A percentile compares a stretch with the other conserved stretches of the same genome.
Conservation (phyloP, 192 early-diverging fungal species). For the Kappamyces sp. region DNA sequence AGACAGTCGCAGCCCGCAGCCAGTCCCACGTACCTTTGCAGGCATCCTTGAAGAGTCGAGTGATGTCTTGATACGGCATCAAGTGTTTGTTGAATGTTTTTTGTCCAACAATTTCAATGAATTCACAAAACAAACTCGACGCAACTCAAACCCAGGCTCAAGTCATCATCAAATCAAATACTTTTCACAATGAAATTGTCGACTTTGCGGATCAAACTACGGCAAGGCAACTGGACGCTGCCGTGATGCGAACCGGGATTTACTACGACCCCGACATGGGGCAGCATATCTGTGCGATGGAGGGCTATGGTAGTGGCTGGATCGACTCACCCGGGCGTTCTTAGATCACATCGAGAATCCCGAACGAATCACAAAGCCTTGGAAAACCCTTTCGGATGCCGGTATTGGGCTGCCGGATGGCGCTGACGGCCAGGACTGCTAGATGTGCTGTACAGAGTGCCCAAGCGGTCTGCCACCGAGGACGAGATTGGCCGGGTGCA, state of each 20-base stretch:
- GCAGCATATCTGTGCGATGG: constrained; percentile 9
- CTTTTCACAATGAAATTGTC: too few relatives aligned
- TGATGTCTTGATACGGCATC: not conserved
- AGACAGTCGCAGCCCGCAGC: too few relatives aligned
- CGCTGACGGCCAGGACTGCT: not conserved
- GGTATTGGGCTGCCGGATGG: constrained; percentile 6
- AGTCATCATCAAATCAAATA: too few relatives aligned
- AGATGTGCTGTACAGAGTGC: not conserved
- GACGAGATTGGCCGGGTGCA: not conserved
- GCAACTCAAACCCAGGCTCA: too few relatives aligned
- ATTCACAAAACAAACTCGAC: not conserved
- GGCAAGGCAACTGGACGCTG: too few relatives aligned
- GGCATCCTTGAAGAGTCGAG: too few relatives aligned
- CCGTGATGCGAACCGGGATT: constrained; percentile 15
- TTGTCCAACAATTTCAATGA: constrained; percentile 9
- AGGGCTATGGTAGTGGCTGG: not conserved
- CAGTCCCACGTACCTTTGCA: too few relatives aligned
- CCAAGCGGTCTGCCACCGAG: not conserved
- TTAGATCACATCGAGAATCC: constrained; percentile 21
- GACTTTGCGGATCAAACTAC: too few relatives aligned
- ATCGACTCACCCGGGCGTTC: constrained; percentile 3
- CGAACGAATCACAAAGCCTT: constrained; percentile 16
- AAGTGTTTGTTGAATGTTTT: constrained; percentile 5
- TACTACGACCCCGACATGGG: constrained; percentile 27
- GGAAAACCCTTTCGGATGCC: constrained; percentile 8